These are phyloP conservation scores for Umbelopsis sp. DNA, from an alignment of 192 early-diverging fungal genomes.

Conservation along the genomic window DNA sequence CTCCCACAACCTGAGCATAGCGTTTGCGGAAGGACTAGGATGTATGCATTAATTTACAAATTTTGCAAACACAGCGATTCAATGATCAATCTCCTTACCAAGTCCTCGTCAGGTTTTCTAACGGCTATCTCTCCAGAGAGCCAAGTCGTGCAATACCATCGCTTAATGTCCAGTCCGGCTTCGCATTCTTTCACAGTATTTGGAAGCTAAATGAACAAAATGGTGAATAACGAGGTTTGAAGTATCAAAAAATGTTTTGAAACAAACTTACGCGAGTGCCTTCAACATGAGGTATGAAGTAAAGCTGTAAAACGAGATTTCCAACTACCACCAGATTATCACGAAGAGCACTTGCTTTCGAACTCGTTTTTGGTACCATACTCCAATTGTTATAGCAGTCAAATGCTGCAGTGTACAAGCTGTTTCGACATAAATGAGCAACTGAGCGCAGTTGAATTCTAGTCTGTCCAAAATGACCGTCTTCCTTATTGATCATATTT, in stretches of 20 bases:
- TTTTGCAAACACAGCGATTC: not conserved
- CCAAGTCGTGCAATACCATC: constrained; percentile 11
- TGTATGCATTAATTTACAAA: not conserved
- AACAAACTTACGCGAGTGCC: constrained; percentile 1
- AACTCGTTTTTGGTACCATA: not conserved
- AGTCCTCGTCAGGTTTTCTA: not conserved
- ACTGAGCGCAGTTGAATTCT: constrained; percentile 7
- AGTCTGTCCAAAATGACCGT: constrained; percentile 15
- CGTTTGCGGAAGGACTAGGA: not conserved
- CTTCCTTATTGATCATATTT: constrained; percentile 10
- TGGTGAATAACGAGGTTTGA: no score
- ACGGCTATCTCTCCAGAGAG: constrained; percentile 2
- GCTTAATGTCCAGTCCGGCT: constrained; percentile 21
- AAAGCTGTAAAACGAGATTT: not conserved
- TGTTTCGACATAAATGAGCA: constrained; percentile 17
- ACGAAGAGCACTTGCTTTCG: not conserved
- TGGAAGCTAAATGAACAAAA: not conserved
- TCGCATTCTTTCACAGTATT: constrained; percentile 19
- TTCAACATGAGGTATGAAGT: constrained; percentile 12
- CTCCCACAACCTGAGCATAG: not conserved
- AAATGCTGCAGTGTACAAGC: constrained; percentile 8
- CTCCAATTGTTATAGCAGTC: constrained; percentile 19
- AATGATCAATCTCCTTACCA: not conserved
- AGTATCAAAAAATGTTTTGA: not conserved
- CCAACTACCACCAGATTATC: constrained; percentile 10